Conservation (phyloP, 1,139 yeast genomes). For the Trichomonascaceae sp. region DNA sequence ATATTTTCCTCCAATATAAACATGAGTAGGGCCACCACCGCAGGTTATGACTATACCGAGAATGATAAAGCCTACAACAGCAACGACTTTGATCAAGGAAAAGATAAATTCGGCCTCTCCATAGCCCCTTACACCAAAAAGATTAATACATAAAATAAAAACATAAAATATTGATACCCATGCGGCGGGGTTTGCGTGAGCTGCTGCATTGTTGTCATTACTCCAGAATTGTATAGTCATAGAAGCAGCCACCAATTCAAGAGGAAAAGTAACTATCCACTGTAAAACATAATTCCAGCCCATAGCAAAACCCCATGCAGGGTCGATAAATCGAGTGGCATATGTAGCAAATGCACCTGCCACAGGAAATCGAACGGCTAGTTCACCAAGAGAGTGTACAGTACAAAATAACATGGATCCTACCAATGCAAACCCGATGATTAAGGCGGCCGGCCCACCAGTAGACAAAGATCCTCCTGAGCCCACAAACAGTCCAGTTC, state of each 20-base stretch:
- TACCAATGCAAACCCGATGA: slow-evolving; percentile 66
- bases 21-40: slow-evolving; percentile 63
- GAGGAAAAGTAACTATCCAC: slow-evolving; percentile 69
- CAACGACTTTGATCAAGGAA: slow-evolving; percentile 50
- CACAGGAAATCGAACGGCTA: slow-evolving; percentile 73
- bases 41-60: slow-evolving; percentile 55
- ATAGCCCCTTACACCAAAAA: slow-evolving; percentile 64
- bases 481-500: slow-evolving; percentile 74
- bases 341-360: slow-evolving; percentile 75
- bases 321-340: slow-evolving; percentile 63
- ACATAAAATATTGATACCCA: slow-evolving; percentile 61
- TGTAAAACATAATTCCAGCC: slow-evolving; percentile 77
- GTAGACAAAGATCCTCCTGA: slow-evolving; percentile 58
- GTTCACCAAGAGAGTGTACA: slow-evolving; percentile 80
- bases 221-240: slow-evolving; percentile 65
- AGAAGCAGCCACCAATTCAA: slow-evolving; percentile 73
- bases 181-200: slow-evolving; percentile 48
- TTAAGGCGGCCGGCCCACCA: slow-evolving; percentile 75
- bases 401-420: slow-evolving; percentile 66
- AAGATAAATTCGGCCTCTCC: slow-evolving; percentile 66
- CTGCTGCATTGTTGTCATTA: slow-evolving; percentile 48
- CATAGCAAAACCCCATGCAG: slow-evolving; percentile 77
- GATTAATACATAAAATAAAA: slow-evolving; percentile 47
- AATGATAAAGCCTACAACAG: slow-evolving; percentile 58
- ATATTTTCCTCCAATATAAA: slow-evolving; percentile 56